These are phyloP conservation scores for Kwoniella dejecticola DNA, from an alignment of 768 basidiomycete species.

Conservation along the genomic window DNA sequence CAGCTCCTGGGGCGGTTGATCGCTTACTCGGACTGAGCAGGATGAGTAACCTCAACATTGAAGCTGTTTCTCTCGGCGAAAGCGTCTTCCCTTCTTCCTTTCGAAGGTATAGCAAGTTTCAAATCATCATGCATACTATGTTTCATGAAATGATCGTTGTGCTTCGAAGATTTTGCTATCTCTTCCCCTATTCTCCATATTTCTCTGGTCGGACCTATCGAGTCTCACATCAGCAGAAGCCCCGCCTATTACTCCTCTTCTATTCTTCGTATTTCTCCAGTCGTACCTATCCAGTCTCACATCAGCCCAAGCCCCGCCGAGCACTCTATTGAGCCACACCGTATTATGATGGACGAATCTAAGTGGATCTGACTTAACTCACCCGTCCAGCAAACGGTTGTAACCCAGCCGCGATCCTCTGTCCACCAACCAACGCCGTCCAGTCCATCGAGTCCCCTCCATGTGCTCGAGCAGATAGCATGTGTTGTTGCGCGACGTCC, in stretches of 20 bases:
- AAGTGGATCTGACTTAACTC: constrained; percentile 12
- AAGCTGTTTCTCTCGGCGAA: too few relatives aligned
- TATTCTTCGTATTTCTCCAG: constrained; percentile 36
- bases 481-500: constrained; percentile 68
- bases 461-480: constrained; percentile 75
- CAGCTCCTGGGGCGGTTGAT: too few relatives aligned
- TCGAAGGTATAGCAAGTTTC: too few relatives aligned
- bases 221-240: too few relatives aligned
- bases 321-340: not conserved
- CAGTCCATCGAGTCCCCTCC: constrained; percentile 75
- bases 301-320: not conserved
- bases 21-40: too few relatives aligned
- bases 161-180: too few relatives aligned
- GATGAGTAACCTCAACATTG: too few relatives aligned
- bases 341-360: not conserved
- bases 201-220: too few relatives aligned
- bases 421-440: constrained; percentile 77
- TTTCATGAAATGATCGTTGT: too few relatives aligned
- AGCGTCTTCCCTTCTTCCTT: too few relatives aligned
- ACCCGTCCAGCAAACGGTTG: constrained; percentile 55
- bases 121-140: too few relatives aligned
- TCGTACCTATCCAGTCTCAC: not conserved
- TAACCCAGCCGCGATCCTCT: constrained; percentile 71
- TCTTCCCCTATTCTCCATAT: too few relatives aligned
- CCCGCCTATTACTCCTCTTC: not conserved